Evolutionary conservation across 257 asterid genomes (phyloP), one percentile per base, ranked within the genome.

Genomic region (Gentiana macrophylla): DNA sequence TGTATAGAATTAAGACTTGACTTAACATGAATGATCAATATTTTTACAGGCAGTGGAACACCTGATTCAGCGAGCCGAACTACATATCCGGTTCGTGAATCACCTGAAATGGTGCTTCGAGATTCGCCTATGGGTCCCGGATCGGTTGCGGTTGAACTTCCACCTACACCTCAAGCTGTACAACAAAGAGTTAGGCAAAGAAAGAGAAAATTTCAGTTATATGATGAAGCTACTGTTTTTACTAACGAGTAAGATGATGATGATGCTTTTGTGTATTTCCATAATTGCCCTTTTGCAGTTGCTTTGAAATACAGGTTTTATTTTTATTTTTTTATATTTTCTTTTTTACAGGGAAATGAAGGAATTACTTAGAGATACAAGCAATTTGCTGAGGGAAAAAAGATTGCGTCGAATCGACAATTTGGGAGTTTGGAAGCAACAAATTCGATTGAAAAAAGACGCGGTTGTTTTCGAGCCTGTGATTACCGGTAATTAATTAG

Each of bases 401-500:
- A 72, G 64, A 62, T 61, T 72, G 37, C 66, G 77, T 49, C 86
- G 94, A 33, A 62, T 61, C 33, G 52, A 80, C 72, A 56, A 80
- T 65, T 74, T 86, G 49, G 83, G 66, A 49, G 49, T 82, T 50
- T 86, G 91, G 94, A 84, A 67, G 64, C 58, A 36, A 50, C 70
- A 68, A 59, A 74, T 67, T 45, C 68, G 62, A 58, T 59, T 70
- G 50, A 79, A 69, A 61, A 84, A 77, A 60, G 84, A 82, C 62
- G 55, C 56, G 4, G 44, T 72, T 64, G 62, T 79, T 64, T 46
- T 55, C 10, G 86, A 80, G 47, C 85, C 89, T 47, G 63, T 63
- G 53, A 67, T 77, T 69, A 74, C 84, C 37, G 97, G 97, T 89
- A 35, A 61, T 75, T 89, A 35, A 61, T 75, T 70, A 35, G 35